Percentiles rank a stretch among this genome's conserved stretches.
Conservation (phyloP, 441 rosid genomes). For the Erysimum pusillum region DNA sequence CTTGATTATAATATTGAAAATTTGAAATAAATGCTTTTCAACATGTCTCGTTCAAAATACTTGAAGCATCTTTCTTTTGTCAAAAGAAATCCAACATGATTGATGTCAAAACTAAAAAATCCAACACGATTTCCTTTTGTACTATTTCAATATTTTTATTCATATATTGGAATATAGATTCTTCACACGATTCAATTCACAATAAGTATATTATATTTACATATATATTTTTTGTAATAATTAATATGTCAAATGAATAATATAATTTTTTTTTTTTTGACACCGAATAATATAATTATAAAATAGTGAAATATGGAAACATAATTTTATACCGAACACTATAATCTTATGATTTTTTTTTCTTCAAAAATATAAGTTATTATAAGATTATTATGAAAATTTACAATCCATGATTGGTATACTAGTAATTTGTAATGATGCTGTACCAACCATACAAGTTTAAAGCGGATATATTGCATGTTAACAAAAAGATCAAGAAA, state of each 20-base stretch:
- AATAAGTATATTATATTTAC: not conserved
- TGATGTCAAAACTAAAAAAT: not conserved
- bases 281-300: not conserved
- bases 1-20: constrained; percentile 9
- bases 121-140: not conserved
- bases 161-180: not conserved
- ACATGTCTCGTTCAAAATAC: not conserved
- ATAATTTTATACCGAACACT: not conserved
- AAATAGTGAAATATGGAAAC: not conserved
- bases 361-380: not conserved
- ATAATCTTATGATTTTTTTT: not conserved
- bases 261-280: too few relatives aligned
- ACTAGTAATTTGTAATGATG: not conserved
- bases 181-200: not conserved
- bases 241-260: not conserved
- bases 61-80: too few relatives aligned
- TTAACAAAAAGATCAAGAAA: not conserved
- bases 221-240: not conserved
- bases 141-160: not conserved
- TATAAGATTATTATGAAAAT: not conserved
- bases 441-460: not conserved
- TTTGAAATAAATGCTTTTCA: constrained; percentile 1
- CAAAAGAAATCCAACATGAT: constrained; percentile 1
- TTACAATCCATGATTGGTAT: not conserved
- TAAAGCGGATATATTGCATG: not conserved